These are phyloP conservation scores for Cytospora chrysosperma DNA, from an alignment of 2,329 filamentous ascomycete genomes.

Conservation along the genomic window DNA sequence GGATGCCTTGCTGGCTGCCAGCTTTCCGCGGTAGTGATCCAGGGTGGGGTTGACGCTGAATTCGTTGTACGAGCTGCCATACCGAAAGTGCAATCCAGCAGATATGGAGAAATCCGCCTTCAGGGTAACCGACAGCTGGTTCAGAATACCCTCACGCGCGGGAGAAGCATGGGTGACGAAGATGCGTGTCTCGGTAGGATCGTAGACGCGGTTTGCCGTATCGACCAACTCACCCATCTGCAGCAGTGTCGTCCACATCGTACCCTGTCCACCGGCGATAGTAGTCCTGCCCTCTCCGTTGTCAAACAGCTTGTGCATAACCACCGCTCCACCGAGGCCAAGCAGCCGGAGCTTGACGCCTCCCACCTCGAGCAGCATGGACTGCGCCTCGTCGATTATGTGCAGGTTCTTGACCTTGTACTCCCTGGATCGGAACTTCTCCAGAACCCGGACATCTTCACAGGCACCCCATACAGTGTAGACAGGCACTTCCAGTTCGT, in stretches of 20 bases:
- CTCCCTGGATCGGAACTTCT: constrained; percentile 95
- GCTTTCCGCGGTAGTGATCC: constrained; percentile 97
- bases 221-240: constrained; percentile 99
- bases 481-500: constrained; percentile 92
- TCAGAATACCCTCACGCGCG: constrained; percentile 91
- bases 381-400: constrained; percentile 97
- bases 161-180: constrained; percentile 97
- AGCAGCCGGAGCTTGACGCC: constrained; percentile 94
- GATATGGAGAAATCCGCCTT: constrained; percentile 99
- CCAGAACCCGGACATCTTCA: constrained; percentile 94
- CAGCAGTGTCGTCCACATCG: constrained; percentile 98
- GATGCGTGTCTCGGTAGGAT: constrained; percentile 93
- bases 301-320: constrained; percentile 99
- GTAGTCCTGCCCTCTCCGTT: constrained; percentile 97
- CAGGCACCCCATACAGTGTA: constrained; percentile 99
- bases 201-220: constrained; percentile 96
- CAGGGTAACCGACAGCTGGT: constrained; percentile 94
- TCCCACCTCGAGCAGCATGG: constrained; percentile 88
- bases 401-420: constrained; percentile 98
- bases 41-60: constrained; percentile 98
- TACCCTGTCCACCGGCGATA: constrained; percentile 95
- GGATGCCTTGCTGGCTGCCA: constrained; percentile 94
- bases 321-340: constrained; percentile 90
- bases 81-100: constrained; percentile 95
- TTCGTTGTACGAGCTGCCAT: constrained; percentile 99